Percentiles rank a stretch among this genome's conserved stretches.
Evolutionary conservation across 306 rosid genomes (phyloP).

Genomic region (Prunus kanzakura): DNA sequence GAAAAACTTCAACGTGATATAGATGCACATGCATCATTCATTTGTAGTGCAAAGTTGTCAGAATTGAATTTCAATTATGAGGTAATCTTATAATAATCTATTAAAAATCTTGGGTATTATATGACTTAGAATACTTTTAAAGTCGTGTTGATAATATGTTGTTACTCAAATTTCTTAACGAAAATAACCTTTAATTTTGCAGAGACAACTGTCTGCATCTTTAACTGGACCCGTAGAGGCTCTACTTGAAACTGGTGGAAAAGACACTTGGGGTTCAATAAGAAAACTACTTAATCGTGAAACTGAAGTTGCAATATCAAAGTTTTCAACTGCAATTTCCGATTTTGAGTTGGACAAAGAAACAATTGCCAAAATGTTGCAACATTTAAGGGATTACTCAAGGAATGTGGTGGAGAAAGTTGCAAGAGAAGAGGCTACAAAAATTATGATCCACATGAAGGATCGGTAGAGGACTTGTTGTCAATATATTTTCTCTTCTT

Average conservation of each 20-base stretch:
- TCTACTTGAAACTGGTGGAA: constrained; percentile 65
- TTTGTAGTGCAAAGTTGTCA: constrained; percentile 46
- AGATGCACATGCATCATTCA: constrained; percentile 49
- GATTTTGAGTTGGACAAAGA: constrained; percentile 77
- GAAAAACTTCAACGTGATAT: constrained; percentile 67
- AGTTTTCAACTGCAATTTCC: constrained; percentile 40
- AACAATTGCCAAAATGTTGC: constrained; percentile 46
- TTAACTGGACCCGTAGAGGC: constrained; percentile 71
- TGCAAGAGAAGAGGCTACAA: constrained; percentile 82
- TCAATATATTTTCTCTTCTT: neutral
- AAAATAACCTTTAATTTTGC: constrained; percentile 22
- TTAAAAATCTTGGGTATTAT: constrained; percentile 3
- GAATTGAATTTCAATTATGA: constrained; percentile 43
- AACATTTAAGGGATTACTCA: constrained; percentile 53
- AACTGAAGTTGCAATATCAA: constrained; percentile 49
- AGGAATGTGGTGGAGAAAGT: constrained; percentile 68
- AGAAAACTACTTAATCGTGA: constrained; percentile 68
- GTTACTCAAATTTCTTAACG: neutral
- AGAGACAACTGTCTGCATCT: constrained; percentile 57
- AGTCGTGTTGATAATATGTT: neutral
- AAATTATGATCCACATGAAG: constrained; percentile 77
- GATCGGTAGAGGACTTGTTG: constrained; percentile 55
- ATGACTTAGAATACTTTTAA: neutral
- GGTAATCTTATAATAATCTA: constrained; percentile 37
- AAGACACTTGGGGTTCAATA: constrained; percentile 69